Conservation (phyloP, 108 stramenopile species). For the Cyclostephanos invisitatus region DNA sequence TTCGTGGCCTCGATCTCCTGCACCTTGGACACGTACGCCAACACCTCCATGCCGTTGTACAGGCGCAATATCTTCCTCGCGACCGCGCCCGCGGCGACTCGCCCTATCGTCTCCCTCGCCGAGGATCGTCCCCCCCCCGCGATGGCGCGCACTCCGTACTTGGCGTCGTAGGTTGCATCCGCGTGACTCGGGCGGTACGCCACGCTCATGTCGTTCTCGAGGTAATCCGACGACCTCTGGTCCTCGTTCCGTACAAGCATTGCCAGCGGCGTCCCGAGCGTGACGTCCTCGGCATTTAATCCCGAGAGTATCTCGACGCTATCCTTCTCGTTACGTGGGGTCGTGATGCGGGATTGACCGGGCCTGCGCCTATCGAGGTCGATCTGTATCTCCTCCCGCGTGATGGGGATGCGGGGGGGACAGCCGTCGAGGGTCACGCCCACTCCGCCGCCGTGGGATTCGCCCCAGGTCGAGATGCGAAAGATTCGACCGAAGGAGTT, state of each 20-base stretch:
- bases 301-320: conserved; percentile 94
- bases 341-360: conserved; percentile 90
- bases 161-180: conserved; percentile 98
- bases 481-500: conserved; percentile 96
- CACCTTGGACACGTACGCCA: conserved; percentile 92
- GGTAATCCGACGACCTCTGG: conserved; percentile 90
- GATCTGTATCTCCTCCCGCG: conserved; percentile 88
- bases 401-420: conserved; percentile 91
- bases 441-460: conserved; percentile 97
- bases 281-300: conserved; percentile 78
- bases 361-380: conserved; percentile 96
- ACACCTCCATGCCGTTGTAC: conserved; percentile 90
- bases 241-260: conserved; percentile 97
- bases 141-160: conserved; percentile 97
- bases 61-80: conserved; percentile 90
- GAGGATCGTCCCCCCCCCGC: conserved; percentile 95
- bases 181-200: conserved; percentile 98
- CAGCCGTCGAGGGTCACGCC: conserved; percentile 97
- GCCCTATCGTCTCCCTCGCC: conserved; percentile 98
- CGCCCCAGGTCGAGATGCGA: conserved; percentile 98
- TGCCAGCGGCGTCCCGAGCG: conserved; percentile 97
- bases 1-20: conserved; percentile 83
- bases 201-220: conserved; percentile 95
- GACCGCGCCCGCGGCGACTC: conserved; percentile 98
- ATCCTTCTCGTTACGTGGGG: conserved; percentile 96